Evolutionary conservation across 805 yeast species (phyloP).

Genomic region (Pachysolen tannophilus): DNA sequence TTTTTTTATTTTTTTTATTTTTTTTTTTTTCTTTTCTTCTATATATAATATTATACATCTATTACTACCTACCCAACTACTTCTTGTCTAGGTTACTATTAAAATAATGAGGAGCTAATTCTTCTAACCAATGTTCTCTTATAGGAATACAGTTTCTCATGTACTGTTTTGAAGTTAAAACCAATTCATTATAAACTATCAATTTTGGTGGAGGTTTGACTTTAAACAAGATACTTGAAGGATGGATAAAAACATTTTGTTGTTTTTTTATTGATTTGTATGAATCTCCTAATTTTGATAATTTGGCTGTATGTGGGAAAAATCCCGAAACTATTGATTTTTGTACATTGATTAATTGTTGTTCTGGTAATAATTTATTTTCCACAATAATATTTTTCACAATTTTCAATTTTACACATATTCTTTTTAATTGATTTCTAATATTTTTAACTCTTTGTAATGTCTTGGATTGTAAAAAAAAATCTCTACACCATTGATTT

Average conservation of each 20-base stretch:
- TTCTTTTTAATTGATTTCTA: conserved; percentile 54
- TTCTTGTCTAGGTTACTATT: too few species aligned
- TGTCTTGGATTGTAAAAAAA: conserved; percentile 70
- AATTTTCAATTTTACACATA: conserved; percentile 50
- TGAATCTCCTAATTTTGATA: conserved; percentile 57
- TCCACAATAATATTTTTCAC: conserved; percentile 22
- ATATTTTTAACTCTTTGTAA: conserved; percentile 63
- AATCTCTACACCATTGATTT: conserved; percentile 77
- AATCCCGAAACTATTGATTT: conserved; percentile 60
- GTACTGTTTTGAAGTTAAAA: conserved; percentile 79
- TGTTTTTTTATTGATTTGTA: conserved; percentile 60
- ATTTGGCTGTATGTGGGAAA: conserved; percentile 56
- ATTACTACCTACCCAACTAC: too few species aligned
- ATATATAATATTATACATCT: too few species aligned
- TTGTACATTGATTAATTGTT: conserved; percentile 29
- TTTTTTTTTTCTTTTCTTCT: too few species aligned
- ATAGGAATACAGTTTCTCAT: conserved; percentile 76
- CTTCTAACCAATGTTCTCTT: conserved; percentile 64
- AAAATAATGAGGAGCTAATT: conserved; percentile 62
- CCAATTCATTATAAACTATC: conserved; percentile 75
- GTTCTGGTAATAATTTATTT: conserved; percentile 21
- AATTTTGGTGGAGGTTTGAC: conserved; percentile 66
- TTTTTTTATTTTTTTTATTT: too few species aligned
- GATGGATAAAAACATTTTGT: conserved; percentile 76
- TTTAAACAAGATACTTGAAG: conserved; percentile 65